These are phyloP conservation scores for Cordia subcordata DNA, from an alignment of 257 asterid genomes.

Conservation along the genomic window DNA sequence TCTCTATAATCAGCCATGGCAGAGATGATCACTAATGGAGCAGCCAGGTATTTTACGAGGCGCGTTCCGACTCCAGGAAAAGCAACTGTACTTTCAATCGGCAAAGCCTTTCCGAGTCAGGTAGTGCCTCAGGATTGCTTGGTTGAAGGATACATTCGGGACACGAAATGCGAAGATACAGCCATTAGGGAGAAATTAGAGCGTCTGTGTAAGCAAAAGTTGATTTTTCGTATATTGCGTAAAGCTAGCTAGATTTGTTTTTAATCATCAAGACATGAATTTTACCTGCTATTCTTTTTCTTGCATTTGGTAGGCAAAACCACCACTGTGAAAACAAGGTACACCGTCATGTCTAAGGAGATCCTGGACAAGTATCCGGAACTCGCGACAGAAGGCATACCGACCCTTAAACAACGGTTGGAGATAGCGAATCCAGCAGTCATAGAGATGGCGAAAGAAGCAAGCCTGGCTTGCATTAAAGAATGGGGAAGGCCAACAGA, in stretches of 20 bases:
- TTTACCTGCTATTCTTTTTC: neutral
- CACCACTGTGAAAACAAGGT: conserved; percentile 84
- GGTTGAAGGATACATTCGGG: conserved; percentile 86
- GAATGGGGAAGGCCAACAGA: conserved; percentile 64
- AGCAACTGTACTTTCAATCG: conserved; percentile 76
- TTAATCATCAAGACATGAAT: neutral
- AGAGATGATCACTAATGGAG: conserved; percentile 10
- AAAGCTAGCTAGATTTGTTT: too few relatives aligned
- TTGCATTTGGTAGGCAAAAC: conserved; percentile 55
- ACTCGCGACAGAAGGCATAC: conserved; percentile 74
- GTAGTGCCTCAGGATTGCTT: conserved; percentile 76
- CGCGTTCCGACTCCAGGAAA: conserved; percentile 62
- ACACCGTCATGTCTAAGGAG: conserved; percentile 80
- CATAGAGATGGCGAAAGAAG: conserved; percentile 69
- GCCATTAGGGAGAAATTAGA: conserved; percentile 75
- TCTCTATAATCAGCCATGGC: conserved; percentile 35
- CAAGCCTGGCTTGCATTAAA: conserved; percentile 58
- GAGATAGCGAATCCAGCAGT: conserved; percentile 83
- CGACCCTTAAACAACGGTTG: conserved; percentile 77
- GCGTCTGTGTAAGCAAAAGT: conserved; percentile 53
- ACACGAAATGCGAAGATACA: conserved; percentile 64
- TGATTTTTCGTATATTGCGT: too few relatives aligned
- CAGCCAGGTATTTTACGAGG: neutral
- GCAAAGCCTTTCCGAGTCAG: conserved; percentile 82
- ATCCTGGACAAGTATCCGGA: conserved; percentile 74